These are phyloP conservation scores for Lichtheimia hyalospora DNA, from an alignment of 371 early-diverging fungal species.

Conservation along the genomic window DNA sequence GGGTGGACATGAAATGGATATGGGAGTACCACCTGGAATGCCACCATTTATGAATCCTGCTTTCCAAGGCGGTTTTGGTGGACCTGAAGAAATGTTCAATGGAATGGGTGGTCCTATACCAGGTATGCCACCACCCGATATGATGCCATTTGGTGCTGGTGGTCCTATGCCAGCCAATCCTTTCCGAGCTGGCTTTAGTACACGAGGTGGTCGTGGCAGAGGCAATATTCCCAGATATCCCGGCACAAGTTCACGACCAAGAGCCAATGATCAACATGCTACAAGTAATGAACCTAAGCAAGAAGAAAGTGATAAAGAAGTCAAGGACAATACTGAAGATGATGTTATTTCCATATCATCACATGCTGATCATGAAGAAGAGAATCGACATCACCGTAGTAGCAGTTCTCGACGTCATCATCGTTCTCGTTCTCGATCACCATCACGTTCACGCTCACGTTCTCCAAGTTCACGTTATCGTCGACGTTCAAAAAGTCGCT, in stretches of 20 bases:
- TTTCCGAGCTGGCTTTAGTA: constrained; percentile 9
- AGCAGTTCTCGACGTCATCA: constrained; percentile 17
- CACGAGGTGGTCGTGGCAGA: constrained; percentile 31
- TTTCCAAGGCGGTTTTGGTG: constrained; percentile 28
- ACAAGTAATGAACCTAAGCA: constrained; percentile 5
- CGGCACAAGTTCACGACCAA: constrained; percentile 9
- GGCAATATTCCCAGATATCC: constrained; percentile 18
- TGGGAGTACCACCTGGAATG: constrained; percentile 17
- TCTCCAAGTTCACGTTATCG: constrained; percentile 10
- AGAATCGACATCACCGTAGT: constrained; percentile 15
- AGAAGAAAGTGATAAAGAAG: constrained; percentile 2
- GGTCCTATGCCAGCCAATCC: constrained; percentile 7
- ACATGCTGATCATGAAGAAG: constrained; percentile 23
- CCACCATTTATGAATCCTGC: constrained; percentile 38
- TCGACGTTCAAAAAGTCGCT: constrained; percentile 11
- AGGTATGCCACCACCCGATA: constrained; percentile 41
- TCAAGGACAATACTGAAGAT: constrained; percentile 21
- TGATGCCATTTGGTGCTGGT: constrained; percentile 24
- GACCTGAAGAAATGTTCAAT: constrained; percentile 20
- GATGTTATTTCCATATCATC: constrained; percentile 31
- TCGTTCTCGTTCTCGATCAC: constrained; percentile 14
- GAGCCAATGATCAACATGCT: too few relatives aligned
- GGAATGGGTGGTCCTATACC: constrained; percentile 26
- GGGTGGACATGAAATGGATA: constrained; percentile 18
- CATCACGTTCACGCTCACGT: neutral